Percentiles rank a stretch among this genome's conserved stretches.
These are phyloP conservation scores for Huntiella abstrusa DNA, from an alignment of 2,329 filamentous ascomycete species.

Conservation along the genomic window DNA sequence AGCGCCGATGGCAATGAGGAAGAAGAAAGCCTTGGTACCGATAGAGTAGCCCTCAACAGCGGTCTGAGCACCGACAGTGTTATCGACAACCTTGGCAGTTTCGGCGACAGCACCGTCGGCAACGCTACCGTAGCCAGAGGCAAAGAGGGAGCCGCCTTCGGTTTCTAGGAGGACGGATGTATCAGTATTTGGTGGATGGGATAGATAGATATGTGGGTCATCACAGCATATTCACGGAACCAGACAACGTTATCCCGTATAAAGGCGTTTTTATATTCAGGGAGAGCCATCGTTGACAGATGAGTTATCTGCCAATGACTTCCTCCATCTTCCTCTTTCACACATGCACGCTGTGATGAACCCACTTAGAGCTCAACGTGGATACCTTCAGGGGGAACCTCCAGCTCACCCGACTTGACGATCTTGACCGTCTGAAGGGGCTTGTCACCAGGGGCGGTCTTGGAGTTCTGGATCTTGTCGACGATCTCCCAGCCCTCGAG, in stretches of 20 bases:
- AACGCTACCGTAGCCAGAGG: conserved; percentile 6
- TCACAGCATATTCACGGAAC: too few relatives aligned
- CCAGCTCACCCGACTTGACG: conserved; percentile 64
- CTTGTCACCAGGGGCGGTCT: conserved; percentile 48
- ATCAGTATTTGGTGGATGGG: conserved; percentile 7
- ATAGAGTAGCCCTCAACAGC: conserved; percentile 7
- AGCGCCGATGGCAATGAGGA: conserved; percentile 9
- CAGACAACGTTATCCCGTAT: too few relatives aligned
- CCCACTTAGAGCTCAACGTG: conserved; percentile 60
- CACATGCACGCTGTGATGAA: too few relatives aligned
- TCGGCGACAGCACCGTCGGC: conserved; percentile 11
- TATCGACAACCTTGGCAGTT: conserved; percentile 5
- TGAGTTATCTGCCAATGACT: too few relatives aligned
- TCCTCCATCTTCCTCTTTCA: too few relatives aligned
- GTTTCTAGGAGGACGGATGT: conserved; percentile 1
- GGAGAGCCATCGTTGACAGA: too few relatives aligned
- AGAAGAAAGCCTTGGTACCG: conserved; percentile 9
- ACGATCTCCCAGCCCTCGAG: conserved; percentile 70
- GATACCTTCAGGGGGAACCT: conserved; percentile 80
- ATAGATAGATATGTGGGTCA: too few relatives aligned
- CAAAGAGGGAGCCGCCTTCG: conserved; percentile 10
- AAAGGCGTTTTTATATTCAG: too few relatives aligned
- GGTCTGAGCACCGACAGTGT: conserved; percentile 1
- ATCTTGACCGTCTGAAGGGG: conserved; percentile 55
- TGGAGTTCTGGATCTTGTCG: conserved; percentile 55